Percentiles rank a stretch among this genome's conserved stretches.
These are phyloP conservation scores for Trichoderma aggressivum DNA, from an alignment of 2,329 filamentous ascomycete genomes.

Conservation along the genomic window DNA sequence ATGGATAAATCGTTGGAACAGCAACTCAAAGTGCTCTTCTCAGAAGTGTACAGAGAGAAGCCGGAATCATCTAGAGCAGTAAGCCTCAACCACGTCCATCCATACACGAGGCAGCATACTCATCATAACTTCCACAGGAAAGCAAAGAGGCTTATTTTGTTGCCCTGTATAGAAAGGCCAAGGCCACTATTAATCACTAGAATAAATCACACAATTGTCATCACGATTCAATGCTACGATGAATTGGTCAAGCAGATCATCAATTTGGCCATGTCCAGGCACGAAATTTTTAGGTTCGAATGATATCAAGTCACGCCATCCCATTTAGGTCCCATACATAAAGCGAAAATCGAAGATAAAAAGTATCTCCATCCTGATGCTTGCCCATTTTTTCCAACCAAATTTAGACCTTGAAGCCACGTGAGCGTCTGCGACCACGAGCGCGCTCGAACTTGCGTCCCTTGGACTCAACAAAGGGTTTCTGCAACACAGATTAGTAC, in stretches of 20 bases:
- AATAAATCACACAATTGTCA: neutral
- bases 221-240: constrained; percentile 22
- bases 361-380: constrained; percentile 24
- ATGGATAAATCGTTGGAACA: constrained; percentile 80
- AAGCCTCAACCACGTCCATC: constrained; percentile 34
- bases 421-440: constrained; percentile 96
- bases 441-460: constrained; percentile 99
- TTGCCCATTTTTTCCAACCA: constrained; percentile 26
- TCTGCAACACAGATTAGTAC: constrained; percentile 50
- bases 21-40: constrained; percentile 72
- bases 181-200: neutral
- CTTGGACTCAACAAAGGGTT: constrained; percentile 97
- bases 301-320: constrained; percentile 49
- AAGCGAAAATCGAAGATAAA: constrained; percentile 30
- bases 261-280: constrained; percentile 15
- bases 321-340: constrained; percentile 40
- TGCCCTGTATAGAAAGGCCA: constrained; percentile 63
- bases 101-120: neutral
- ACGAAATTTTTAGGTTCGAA: constrained; percentile 30
- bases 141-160: constrained; percentile 81
- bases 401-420: constrained; percentile 99
- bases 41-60: constrained; percentile 80
- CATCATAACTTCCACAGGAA: constrained; percentile 29
- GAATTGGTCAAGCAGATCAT: constrained; percentile 15
- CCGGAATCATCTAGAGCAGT: constrained; percentile 87